Conservation (phyloP, 2,329 filamentous ascomycete genomes). For the Calonectria hongkongensis region DNA sequence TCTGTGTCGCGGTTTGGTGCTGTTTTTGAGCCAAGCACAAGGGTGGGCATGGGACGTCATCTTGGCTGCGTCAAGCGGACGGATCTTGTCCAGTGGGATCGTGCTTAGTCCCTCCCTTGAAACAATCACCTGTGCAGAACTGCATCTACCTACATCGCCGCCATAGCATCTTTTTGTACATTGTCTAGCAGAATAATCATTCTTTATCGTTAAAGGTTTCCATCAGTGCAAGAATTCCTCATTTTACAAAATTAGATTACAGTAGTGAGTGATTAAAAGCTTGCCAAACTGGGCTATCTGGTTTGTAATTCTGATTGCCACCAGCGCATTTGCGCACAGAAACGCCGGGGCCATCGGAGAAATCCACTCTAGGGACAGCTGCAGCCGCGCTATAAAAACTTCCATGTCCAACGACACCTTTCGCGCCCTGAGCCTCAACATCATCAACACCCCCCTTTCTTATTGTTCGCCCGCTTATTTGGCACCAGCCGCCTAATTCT, state of each 20-base stretch:
- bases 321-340: constrained; percentile 37
- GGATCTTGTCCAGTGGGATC: constrained; percentile 16
- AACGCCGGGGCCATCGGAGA: constrained; percentile 44
- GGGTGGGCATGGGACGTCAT: background rate
- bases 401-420: constrained; percentile 42
- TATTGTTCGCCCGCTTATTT: background rate
- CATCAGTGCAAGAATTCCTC: background rate
- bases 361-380: constrained; percentile 42
- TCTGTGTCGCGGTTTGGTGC: background rate
- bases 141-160: background rate
- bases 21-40: background rate
- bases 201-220: too few species aligned
- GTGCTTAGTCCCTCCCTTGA: constrained; percentile 20
- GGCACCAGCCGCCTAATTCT: background rate
- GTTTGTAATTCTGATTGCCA: constrained; percentile 35
- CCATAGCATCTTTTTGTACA: background rate
- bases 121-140: background rate
- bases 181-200: background rate
- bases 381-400: constrained; percentile 54
- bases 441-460: constrained; percentile 18
- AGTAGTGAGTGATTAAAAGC: constrained; percentile 39
- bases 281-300: constrained; percentile 16
- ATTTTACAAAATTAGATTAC: constrained; percentile 21
- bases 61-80: constrained; percentile 12
- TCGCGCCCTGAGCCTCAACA: constrained; percentile 41